These are phyloP conservation scores for Petunia axillaris DNA, from an alignment of 257 asterid species.

Conservation along the genomic window DNA sequence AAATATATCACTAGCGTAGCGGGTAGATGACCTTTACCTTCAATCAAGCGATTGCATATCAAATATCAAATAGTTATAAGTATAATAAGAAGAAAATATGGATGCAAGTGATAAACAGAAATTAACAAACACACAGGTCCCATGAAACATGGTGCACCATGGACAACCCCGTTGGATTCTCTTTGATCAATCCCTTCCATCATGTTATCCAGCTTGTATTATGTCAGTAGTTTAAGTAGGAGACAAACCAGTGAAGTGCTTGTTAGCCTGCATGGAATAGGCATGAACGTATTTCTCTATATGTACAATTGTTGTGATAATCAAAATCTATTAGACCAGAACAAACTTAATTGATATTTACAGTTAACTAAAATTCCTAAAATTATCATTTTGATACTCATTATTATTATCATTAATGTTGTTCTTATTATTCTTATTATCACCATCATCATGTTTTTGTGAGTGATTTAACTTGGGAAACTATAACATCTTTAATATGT, in stretches of 20 bases:
- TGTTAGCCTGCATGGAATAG: not conserved
- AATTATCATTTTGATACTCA: no score
- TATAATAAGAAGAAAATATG: not conserved
- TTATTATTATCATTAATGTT: no score
- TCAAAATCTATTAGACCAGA: not conserved
- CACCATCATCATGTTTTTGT: no score
- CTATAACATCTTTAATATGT: no score
- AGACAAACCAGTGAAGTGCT: not conserved
- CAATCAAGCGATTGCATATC: no score
- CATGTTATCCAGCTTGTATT: not conserved
- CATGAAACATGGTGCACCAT: not conserved
- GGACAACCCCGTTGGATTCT: slow-evolving; percentile 11
- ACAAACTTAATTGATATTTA: not conserved
- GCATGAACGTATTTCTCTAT: not conserved
- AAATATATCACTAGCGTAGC: no score
- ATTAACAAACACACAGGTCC: not conserved
- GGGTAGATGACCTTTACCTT: no score
- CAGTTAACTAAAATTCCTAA: no score
- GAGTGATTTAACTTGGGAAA: no score
- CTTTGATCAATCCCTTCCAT: not conserved
- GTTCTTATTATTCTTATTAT: no score
- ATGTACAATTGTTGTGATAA: not conserved
- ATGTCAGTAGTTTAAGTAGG: not conserved
- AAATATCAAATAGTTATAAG: no score
- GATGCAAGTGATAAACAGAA: not conserved